Conservation (phyloP, 1,284 basidiomycete species). For the Irpex sp. region DNA sequence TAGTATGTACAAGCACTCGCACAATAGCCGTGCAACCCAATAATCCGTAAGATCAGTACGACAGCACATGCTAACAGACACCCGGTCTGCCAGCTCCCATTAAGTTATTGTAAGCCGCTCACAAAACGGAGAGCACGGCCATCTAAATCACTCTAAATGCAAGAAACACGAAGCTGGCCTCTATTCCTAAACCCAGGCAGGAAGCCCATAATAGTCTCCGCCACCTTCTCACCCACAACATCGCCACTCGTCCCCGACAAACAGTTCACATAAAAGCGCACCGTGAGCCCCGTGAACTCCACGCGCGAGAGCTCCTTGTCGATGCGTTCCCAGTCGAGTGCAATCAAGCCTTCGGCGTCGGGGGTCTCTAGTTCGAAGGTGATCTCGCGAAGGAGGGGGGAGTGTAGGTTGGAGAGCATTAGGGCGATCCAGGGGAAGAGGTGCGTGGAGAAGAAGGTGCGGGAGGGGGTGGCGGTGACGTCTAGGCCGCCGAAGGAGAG, state of each 20-base stretch:
- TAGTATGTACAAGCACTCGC: no score
- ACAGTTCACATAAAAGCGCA: constrained; percentile 24
- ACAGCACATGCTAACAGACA: constrained; percentile 16
- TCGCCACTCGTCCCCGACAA: constrained; percentile 10
- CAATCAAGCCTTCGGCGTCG: constrained; percentile 17
- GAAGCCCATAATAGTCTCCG: constrained; percentile 15
- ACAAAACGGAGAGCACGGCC: no score
- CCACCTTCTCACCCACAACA: constrained; percentile 16
- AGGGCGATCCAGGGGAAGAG: constrained; percentile 16
- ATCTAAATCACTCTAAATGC: constrained; percentile 14
- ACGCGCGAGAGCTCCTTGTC: constrained; percentile 20
- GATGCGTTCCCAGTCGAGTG: constrained; percentile 27
- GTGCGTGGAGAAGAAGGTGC: constrained; percentile 18
- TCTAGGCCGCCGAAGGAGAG: constrained; percentile 26
- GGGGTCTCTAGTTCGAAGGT: constrained; percentile 25
- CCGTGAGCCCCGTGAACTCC: constrained; percentile 22
- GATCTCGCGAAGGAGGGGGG: constrained; percentile 12
- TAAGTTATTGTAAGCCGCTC: not conserved
- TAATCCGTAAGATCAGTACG: constrained; percentile 14
- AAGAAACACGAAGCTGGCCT: constrained; percentile 22
- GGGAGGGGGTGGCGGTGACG: constrained; percentile 17
- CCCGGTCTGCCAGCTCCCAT: not conserved
- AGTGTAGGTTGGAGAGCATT: constrained; percentile 15
- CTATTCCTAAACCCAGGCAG: constrained; percentile 19
- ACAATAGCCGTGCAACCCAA: no score